Conservation (phyloP, 306 rosid genomes). For the Malus sylvestris region DNA sequence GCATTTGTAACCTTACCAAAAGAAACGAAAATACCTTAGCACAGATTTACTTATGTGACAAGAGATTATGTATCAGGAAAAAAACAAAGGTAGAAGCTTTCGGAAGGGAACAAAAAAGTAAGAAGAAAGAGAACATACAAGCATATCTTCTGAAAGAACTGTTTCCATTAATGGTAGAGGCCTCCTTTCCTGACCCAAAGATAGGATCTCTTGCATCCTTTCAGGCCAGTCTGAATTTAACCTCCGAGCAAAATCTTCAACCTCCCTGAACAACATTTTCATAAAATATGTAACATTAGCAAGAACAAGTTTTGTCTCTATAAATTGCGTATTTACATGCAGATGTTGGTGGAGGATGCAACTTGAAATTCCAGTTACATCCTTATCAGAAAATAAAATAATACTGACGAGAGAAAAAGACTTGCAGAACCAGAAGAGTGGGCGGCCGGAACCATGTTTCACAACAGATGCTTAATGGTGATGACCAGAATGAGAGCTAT, state of each 20-base stretch:
- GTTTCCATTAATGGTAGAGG: conserved; percentile 42
- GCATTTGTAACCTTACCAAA: not conserved
- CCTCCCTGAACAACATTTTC: conserved; percentile 42
- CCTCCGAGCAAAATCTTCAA: conserved; percentile 82
- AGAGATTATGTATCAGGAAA: not conserved
- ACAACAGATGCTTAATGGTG: not conserved
- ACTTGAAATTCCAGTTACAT: not conserved
- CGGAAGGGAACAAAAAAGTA: not conserved
- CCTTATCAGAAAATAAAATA: not conserved
- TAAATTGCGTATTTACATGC: not conserved
- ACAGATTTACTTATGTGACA: not conserved
- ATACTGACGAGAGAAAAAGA: not conserved
- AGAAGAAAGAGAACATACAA: conserved; percentile 28
- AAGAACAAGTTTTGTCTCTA: not conserved
- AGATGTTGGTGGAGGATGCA: not conserved
- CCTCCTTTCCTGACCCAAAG: conserved; percentile 66
- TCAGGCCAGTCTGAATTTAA: conserved; percentile 82
- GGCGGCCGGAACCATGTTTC: not conserved
- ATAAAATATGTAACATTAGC: not conserved
- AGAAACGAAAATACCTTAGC: not conserved
- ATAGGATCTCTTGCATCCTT: conserved; percentile 74
- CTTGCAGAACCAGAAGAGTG: not conserved
- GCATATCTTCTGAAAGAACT: conserved; percentile 44
- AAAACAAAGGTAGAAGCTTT: not conserved
- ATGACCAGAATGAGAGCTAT: not conserved